phyloP scores from a whole-genome alignment of 1,139 yeast genomes.

The Blastobotrys persicus region DNA sequence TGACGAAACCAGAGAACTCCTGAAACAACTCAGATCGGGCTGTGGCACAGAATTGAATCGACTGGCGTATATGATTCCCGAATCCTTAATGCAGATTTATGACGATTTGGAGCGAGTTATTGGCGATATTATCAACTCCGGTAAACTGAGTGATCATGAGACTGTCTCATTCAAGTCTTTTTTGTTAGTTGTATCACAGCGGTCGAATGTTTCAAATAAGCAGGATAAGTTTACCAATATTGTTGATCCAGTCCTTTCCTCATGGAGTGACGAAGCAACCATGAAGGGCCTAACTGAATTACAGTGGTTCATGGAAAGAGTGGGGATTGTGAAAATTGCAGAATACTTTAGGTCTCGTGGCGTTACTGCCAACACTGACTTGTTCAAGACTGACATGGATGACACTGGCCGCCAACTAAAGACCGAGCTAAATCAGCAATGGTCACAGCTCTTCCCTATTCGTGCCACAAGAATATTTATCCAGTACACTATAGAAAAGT shows the following conservation, averaged over 20 bases:
- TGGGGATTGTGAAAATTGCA: conserved; percentile 92
- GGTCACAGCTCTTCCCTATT: conserved; percentile 93
- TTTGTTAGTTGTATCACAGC: conserved; percentile 82
- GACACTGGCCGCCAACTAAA: conserved; percentile 80
- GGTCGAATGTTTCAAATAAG: conserved; percentile 69
- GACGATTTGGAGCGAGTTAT: conserved; percentile 80
- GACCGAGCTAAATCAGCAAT: conserved; percentile 75
- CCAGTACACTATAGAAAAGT: conserved; percentile 91
- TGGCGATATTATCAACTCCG: conserved; percentile 62
- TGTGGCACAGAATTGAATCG: conserved; percentile 95
- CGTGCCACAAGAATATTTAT: conserved; percentile 93
- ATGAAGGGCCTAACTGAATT: conserved; percentile 84
- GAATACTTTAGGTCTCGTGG: conserved; percentile 82
- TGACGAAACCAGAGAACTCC: conserved; percentile 73
- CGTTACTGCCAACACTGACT: conserved; percentile 71
- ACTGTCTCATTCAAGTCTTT: conserved; percentile 92
- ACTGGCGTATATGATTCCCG: conserved; percentile 92
- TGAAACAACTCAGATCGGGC: conserved; percentile 83
- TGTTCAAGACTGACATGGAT: conserved; percentile 80
- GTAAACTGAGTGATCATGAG: conserved; percentile 83
- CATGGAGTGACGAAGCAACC: conserved; percentile 92
- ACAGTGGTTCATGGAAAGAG: conserved; percentile 97
- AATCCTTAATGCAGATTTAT: conserved; percentile 74
- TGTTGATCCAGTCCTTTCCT: conserved; percentile 86
- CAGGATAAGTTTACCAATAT: conserved; percentile 77